phyloP scores from a whole-genome alignment of 179 eudicot genomes.

The Kewa caespitosa region DNA sequence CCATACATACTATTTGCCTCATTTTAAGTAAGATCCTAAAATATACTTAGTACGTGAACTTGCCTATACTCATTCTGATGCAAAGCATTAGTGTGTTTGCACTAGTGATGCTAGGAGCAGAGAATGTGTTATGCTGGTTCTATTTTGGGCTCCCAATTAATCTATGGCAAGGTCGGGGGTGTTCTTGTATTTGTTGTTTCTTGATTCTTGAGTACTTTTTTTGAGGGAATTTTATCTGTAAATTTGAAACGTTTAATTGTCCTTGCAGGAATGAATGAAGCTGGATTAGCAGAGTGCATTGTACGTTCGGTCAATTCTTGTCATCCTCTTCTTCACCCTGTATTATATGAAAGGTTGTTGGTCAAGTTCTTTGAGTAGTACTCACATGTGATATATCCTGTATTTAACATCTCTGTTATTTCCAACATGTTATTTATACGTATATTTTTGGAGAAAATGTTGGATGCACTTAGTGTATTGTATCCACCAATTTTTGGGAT shows the following conservation, averaged over 20 bases:
- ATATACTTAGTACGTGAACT: neutral
- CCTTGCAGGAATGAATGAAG: slow-evolving; percentile 81
- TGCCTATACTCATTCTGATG: neutral
- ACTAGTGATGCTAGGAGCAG: no score
- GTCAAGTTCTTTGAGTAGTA: neutral
- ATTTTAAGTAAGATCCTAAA: neutral
- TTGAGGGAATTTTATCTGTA: neutral
- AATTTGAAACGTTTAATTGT: neutral
- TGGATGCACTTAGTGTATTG: no score
- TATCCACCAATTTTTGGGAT: no score
- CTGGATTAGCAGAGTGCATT: slow-evolving; percentile 96
- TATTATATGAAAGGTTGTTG: slow-evolving; percentile 81
- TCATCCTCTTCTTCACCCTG: slow-evolving; percentile 90
- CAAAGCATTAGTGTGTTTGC: neutral
- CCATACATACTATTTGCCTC: neutral
- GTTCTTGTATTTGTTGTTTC: neutral
- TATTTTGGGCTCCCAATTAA: neutral
- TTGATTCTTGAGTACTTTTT: neutral
- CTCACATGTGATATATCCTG: neutral
- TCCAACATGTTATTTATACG: no score
- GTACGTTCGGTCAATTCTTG: slow-evolving; percentile 88
- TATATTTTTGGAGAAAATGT: no score
- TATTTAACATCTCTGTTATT: neutral
- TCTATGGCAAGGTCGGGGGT: neutral
- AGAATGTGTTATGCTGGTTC: neutral